Evolutionary conservation across 2,329 filamentous ascomycete genomes (phyloP), one percentile per base, ranked within the genome.

Genomic region (Sporothrix globosa): DNA sequence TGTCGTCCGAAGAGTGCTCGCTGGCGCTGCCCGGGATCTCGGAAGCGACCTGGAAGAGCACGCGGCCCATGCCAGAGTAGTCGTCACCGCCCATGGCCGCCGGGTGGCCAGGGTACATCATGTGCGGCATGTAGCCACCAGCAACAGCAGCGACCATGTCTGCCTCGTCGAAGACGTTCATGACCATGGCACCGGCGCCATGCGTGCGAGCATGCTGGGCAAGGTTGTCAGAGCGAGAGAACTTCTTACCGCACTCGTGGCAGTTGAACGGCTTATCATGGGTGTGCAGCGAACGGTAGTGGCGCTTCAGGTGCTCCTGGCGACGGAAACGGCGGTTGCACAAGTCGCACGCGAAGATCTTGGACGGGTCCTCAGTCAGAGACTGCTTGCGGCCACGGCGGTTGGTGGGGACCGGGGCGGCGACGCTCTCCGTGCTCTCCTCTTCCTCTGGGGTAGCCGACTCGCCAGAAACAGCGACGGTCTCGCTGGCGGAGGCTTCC

Each of bases 241-340:
- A 99, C 85, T 97, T 97, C 91, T 99, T 99, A 76, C 96, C 95
- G 78, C 96, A 99, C 83, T 99, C 95, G 75, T 90, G 88, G 86
- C 96, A 99, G 83, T 97, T 93, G 77, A 98, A 99, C 5, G 96
- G 96, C 89, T 98, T 99, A 80, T 98, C 96, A 78, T 97, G 91
- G 1, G 96, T 99, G 86, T 99, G 96, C 63, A 99, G 92, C 71
- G 96, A 98, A 76, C 96, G 91, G 86, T 97, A 97, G 85, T 99
- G 96, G 73, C 96, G 92, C 89, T 99, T 99, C 72, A 99, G 88
- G 79, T 99, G 96, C 82, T 99, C 96, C 82, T 99, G 96, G 73
- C 96, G 92, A 73, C 96, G 92, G 91, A 99, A 99, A 73, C 96
- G 92, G 74, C 96, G 93, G 77, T 93, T 95, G 90, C 96, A 99